Evolutionary conservation across 1,284 basidiomycete genomes (phyloP), one percentile per base, ranked within the genome.

Genomic region (Acaromyces ingoldii): DNA sequence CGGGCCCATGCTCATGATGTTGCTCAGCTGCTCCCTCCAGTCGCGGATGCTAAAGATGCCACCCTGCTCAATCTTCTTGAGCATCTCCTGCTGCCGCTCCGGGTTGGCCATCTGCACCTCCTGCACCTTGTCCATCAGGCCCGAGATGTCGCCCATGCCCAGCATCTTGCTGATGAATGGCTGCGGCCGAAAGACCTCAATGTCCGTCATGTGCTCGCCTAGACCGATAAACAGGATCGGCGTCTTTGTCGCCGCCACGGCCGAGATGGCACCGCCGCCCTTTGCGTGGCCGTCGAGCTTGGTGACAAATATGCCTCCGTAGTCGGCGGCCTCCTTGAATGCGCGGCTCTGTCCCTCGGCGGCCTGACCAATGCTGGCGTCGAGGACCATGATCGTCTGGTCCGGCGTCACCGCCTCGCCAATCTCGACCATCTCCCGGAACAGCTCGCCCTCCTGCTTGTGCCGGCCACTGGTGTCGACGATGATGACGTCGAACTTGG

Each of bases 211-310:
- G 77, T 98, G 95, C 76, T 99, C 93, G 55, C 93, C 93, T 9
- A 93, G 91, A 75, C 93, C 95, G 36, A 98, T 84, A 79, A 98
- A 99, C 70, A 97, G 95, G 76, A 99, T 98, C 0, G 95, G 93
- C 13, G 95, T 99, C 74, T 89, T 87, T 5, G 93, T 98, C 4
- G 86, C 92, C n/a, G 93, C 95, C 37, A 99, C 93, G 61, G 93
- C 93, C 42, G 95, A 98, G 60, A 99, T 98, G 30, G 95, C 95
- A 55, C 95, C 95, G 77, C 95, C 95, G 63, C 95, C 95, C 76
- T 97, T 98, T 1, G 95, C 95, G 75, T 99, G 95, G 5, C 95
- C 95, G 70, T 99, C 95, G 83, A 99, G 91, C 79, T 99, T 99
- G 21, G 95, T 99, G 17, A 99, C 93, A 62, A 99, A 95, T 67